phyloP scores from a whole-genome alignment of 2,329 filamentous ascomycete genomes.

The Epichloe gansuensis region DNA sequence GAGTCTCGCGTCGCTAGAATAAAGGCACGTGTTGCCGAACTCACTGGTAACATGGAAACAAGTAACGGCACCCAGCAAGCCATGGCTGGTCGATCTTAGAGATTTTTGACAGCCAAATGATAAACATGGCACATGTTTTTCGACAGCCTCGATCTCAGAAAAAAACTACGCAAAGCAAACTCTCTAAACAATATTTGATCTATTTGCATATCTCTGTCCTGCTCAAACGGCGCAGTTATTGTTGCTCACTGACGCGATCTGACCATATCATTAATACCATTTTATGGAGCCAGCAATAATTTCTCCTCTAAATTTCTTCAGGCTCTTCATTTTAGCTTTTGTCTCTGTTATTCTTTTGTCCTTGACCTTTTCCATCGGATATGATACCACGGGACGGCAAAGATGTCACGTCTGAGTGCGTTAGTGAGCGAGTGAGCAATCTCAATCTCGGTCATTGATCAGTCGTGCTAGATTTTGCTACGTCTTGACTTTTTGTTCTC shows the following conservation, averaged over 20 bases:
- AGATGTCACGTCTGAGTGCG: conserved; percentile 2
- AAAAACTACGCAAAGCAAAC: no score
- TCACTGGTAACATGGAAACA: conserved; percentile 74
- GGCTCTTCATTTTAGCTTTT: conserved; percentile 7
- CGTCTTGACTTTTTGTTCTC: conserved; percentile 11
- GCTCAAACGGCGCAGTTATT: background rate
- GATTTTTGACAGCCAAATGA: conserved; percentile 6
- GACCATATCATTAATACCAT: background rate
- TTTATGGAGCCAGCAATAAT: conserved; percentile 1
- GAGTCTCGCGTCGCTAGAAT: conserved; percentile 94
- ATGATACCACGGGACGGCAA: conserved; percentile 17
- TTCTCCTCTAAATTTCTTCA: background rate
- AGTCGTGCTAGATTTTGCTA: conserved; percentile 3
- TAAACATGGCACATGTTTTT: background rate
- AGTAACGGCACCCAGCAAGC: conserved; percentile 23
- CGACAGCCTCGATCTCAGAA: background rate
- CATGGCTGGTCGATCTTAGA: conserved; percentile 13
- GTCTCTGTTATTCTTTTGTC: conserved; percentile 7
- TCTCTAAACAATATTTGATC: background rate
- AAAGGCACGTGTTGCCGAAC: conserved; percentile 89
- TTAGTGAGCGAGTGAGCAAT: conserved; percentile 2
- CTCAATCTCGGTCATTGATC: conserved; percentile 5
- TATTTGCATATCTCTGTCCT: background rate
- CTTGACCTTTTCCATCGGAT: conserved; percentile 5
- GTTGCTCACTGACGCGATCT: background rate